These are phyloP conservation scores for Aegilops tauschii DNA, from an alignment of 176 grass and related monocot genomes.

Conservation along the genomic window DNA sequence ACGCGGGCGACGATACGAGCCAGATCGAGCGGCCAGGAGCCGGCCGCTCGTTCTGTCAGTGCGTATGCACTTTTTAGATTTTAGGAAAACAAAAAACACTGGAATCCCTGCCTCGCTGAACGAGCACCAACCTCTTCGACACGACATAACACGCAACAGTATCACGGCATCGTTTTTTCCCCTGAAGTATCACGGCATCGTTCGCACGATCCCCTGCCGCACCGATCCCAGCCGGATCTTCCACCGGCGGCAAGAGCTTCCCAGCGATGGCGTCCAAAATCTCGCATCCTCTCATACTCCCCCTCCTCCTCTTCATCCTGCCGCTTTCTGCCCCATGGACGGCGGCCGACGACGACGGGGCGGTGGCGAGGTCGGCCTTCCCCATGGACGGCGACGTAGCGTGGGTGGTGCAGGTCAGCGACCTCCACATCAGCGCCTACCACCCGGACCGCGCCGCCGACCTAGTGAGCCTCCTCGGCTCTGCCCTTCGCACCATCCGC, in stretches of 20 bases:
- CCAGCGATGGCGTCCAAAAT: constrained; percentile 7
- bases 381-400: constrained; percentile 70
- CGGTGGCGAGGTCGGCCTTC: constrained; percentile 60
- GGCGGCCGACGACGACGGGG: constrained; percentile 19
- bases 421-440: constrained; percentile 80
- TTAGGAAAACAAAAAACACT: too few relatives aligned
- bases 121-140: too few relatives aligned
- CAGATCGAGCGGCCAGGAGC: too few relatives aligned
- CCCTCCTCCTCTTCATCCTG: not conserved
- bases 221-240: not conserved
- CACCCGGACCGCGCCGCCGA: constrained; percentile 61
- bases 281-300: not conserved
- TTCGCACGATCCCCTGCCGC: too few relatives aligned
- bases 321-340: not conserved
- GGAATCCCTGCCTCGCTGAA: too few relatives aligned
- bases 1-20: too few relatives aligned
- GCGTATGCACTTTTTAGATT: too few relatives aligned
- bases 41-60: too few relatives aligned
- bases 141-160: too few relatives aligned
- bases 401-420: constrained; percentile 82
- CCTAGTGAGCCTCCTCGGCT: constrained; percentile 51
- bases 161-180: too few relatives aligned
- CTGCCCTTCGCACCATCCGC: constrained; percentile 52
- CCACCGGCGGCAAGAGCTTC: not conserved
- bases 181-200: too few relatives aligned